Base-by-base conservation (phyloP, 1,284 basidiomycete genomes). In the Pisolithus thermaeus region DNA sequence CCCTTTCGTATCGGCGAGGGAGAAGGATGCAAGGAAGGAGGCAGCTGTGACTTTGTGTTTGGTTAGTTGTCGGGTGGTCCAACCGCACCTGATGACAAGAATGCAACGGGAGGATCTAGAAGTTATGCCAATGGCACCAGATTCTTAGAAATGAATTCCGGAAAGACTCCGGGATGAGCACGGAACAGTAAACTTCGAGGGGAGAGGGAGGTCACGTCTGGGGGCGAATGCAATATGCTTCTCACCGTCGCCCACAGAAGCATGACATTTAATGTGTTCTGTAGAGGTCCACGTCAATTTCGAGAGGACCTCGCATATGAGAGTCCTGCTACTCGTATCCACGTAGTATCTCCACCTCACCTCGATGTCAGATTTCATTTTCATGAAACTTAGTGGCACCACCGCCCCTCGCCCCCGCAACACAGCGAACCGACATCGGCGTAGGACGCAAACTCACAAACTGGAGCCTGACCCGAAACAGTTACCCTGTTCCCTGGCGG, bases 401-500 rank as follows among this genome's bases (percentile, higher is more conserved):
- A 28, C 28, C 28, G 7, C 7, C 7, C 28, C 7, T 28, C 7
- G 28, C 7, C 28, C 7, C 5, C 5, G 23, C 23, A 5, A 5
- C 23, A 25, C 23, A 28, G 28, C 28, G 28, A 28, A 28, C 28
- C 7, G 30, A 12, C 2, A 12, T 32, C 30, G 11, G 30, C 4
- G 30, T 32, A 12, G 30, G 11, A 32, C 8, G 28, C 28, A 28
- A 28, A 28, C 28, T 28, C 30, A 12, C 11, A n/a, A n/a, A 9
- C 30, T 8, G 28, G 28, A 7, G 28, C 9, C 28, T 6, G 28
- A 30, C 28, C 28, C 0, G 83, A 87, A 65, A 71, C 70, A 6
- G 81, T 79, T 0, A 73, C 75, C 1, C 64, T 58, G 58, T 80
- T 80, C 63, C 81, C 80, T 41, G 85, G 86, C 7, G 86, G 84